These are phyloP conservation scores for Cyberlindnera americana DNA, from an alignment of 805 yeast genomes.

Conservation along the genomic window DNA sequence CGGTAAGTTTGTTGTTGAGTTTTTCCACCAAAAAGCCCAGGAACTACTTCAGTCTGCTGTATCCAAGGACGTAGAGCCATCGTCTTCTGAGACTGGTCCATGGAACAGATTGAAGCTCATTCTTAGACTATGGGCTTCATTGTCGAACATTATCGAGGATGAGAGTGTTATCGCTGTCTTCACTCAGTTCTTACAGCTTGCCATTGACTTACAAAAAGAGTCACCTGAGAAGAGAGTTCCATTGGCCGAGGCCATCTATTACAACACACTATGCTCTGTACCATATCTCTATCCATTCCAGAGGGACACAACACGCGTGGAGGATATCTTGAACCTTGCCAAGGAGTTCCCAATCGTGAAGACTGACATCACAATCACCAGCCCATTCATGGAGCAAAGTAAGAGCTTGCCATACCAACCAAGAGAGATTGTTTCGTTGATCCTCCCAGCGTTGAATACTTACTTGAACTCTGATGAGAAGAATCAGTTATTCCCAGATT, in stretches of 20 bases:
- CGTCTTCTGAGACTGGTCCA: constrained; percentile 44
- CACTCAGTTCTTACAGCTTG: constrained; percentile 48
- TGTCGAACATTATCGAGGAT: constrained; percentile 58
- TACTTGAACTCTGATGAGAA: constrained; percentile 8
- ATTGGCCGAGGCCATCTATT: constrained; percentile 65
- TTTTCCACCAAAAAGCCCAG: constrained; percentile 61
- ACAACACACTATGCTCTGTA: constrained; percentile 54
- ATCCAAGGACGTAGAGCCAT: constrained; percentile 25
- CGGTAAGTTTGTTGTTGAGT: constrained; percentile 68
- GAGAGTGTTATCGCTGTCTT: constrained; percentile 47
- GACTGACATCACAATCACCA: constrained; percentile 23
- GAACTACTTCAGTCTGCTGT: constrained; percentile 41
- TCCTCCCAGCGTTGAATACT: constrained; percentile 47
- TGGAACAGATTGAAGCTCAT: constrained; percentile 71
- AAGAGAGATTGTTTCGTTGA: constrained; percentile 43
- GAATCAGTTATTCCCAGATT: constrained; percentile 34
- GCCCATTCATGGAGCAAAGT: constrained; percentile 25
- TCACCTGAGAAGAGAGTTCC: constrained; percentile 42
- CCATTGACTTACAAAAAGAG: constrained; percentile 51
- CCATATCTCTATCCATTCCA: constrained; percentile 57
- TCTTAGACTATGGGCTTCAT: constrained; percentile 63
- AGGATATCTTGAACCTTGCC: constrained; percentile 41
- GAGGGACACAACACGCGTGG: constrained; percentile 32
- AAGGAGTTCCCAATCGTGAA: constrained; percentile 32
- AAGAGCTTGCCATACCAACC: constrained; percentile 46